Base-by-base conservation (phyloP, 352 stramenopile genomes). In the Peronospora destructor region DNA sequence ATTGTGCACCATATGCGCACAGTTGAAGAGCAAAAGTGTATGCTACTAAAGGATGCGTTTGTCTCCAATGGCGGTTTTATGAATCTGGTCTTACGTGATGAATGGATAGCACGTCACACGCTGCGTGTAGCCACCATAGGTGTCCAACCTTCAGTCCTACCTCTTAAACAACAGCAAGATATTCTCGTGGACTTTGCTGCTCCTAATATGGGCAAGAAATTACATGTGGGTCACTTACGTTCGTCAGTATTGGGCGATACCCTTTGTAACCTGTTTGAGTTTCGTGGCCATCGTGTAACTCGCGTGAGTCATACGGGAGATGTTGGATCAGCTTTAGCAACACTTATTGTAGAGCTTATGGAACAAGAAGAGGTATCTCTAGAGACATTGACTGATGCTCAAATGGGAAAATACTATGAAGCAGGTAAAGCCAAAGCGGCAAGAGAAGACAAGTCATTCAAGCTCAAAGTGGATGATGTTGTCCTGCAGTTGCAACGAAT, bases 141-240 rank as follows among this genome's bases (percentile, higher is more conserved):
- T 14, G 59, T 86, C 5, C 39, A 43, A 13, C 67, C 71, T 4
- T 50, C 49, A 5, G 30, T 54, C 7, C 49, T 62, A 6, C 45
- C 46, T 7, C n/a, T 8, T 2, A 51, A 44, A 14, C 36, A 66
- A 13, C 59, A 65, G 21, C 55, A 50, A 38, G 26, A 63, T 39
- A 72, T 89, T 44, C 63, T 93, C 2, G 80, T 91, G 46, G 82
- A 93, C 53, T 93, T 91, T 65, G 77, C 75, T 25, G 76, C 79
- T 5, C 82, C 82, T 2, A 93, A 93, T 45, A 80, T 90, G 33
- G 82, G 82, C 59, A 93, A 91, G 65, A 88, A 88, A 53, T 61
- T 93, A 17, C 82, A 93, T 41, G 82, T 93, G 12, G 82, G 79
- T 8, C 82, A 93, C 41, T 59, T 93, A 52, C 73, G 82, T 4